Conservation (phyloP, 2,329 filamentous ascomycete genomes). For the Colletotrichum sansevieriae region DNA sequence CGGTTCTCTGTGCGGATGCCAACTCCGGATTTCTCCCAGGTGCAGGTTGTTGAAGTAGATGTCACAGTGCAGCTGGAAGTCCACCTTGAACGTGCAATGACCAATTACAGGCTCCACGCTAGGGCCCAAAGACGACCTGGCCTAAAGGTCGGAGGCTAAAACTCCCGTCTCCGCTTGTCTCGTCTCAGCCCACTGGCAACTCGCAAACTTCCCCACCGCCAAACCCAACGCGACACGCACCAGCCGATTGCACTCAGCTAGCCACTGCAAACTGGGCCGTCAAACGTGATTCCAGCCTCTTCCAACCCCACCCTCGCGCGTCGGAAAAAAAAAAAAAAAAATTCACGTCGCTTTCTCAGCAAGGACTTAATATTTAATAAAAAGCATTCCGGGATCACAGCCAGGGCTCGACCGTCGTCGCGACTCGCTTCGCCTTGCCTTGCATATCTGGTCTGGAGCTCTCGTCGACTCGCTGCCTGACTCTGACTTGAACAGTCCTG, state of each 20-base stretch:
- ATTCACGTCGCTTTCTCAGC: conserved; percentile 27
- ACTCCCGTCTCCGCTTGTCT: conserved; percentile 40
- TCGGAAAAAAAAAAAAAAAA: conserved; percentile 31
- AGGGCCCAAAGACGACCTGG: conserved; percentile 15
- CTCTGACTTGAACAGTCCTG: no score
- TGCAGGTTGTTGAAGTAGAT: no score
- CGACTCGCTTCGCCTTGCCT: conserved; percentile 26
- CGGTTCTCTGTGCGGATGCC: no score
- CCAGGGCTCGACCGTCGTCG: conserved; percentile 26
- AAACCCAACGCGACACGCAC: conserved; percentile 33
- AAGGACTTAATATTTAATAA: conserved; percentile 32
- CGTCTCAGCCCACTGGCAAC: conserved; percentile 28
- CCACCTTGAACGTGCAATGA: no score
- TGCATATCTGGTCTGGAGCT: conserved; percentile 30
- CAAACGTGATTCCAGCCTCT: conserved; percentile 39
- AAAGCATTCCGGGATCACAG: conserved; percentile 40
- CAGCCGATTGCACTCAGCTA: conserved; percentile 15
- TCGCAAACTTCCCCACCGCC: conserved; percentile 35
- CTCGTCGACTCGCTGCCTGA: conserved; percentile 20
- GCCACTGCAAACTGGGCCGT: conserved; percentile 23
- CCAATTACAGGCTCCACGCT: not conserved
- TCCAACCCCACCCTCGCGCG: conserved; percentile 39
- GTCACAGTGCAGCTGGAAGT: no score
- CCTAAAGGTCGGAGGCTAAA: conserved; percentile 35
- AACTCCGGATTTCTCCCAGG: no score